Evolutionary conservation across 148 eudicot genomes (phyloP), one percentile per base, ranked within the genome.

Genomic region (Rhododendron henanense): DNA sequence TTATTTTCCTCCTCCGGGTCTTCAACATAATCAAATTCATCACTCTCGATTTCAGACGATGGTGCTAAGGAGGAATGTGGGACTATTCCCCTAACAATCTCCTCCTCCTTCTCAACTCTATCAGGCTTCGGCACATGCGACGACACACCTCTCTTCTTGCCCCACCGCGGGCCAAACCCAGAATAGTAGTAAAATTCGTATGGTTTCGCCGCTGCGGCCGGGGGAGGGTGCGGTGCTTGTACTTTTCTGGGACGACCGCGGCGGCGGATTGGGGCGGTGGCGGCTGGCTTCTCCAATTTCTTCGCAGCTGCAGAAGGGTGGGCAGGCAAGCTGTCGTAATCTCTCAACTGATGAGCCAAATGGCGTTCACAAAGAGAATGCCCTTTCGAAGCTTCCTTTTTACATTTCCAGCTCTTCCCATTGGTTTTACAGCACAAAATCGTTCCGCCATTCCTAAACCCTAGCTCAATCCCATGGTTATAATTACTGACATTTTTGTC

Each of bases 101-200:
- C 76, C 16, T 69, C 18, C 18, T 71, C 18, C 18, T 31, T 33
- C 39, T 69, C 75, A 69, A 4, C 76, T 10, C 76, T 10, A 0
- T 67, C 76, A 33, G 39, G 35, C 15, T 71, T 33, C 10, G 76
- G 3, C 19, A 71, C 7, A 31, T 13, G 41, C 45, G 45, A 41
- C 37, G 16, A 28, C 75, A 11, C 37, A 1, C 76, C 76, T 31
- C 76, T 71, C 39, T 59, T 90, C 83, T 91, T 91, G 35, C 92
- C 92, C 96, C 98, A 92, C 1, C 87, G 82, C 18, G 98, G 98
- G 2, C 96, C 96, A 47, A 94, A 96, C 57, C 98, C 98, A 0
- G 94, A 87, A 81, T 95, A 96, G 77, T 93, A 94, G 87, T 93
- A 94, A 61, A 86, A 92, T 41, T 91, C 92, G 78, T 90, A 51